Conservation (phyloP, 1,284 basidiomycete species). For the Puccinia novopanici region DNA sequence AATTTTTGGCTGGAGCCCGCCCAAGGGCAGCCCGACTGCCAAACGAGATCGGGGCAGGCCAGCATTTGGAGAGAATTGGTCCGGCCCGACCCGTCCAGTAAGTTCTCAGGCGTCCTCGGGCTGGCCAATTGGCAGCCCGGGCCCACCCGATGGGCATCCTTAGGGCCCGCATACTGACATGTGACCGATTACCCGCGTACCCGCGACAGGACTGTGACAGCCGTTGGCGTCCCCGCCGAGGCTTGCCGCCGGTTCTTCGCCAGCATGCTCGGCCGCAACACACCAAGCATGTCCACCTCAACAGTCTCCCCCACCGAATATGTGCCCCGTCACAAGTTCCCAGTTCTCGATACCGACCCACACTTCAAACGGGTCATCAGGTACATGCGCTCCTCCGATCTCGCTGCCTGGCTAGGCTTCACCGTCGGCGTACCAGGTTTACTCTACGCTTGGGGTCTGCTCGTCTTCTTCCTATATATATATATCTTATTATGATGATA, state of each 20-base stretch:
- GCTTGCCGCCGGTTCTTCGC: too few relatives aligned
- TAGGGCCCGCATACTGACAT: not conserved
- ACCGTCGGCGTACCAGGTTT: constrained; percentile 77
- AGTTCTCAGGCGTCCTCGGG: too few relatives aligned
- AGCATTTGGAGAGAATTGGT: too few relatives aligned
- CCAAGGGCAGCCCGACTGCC: too few relatives aligned
- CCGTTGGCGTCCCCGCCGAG: not conserved
- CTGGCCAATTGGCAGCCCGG: too few relatives aligned
- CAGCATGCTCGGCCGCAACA: not conserved
- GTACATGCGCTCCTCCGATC: constrained; percentile 87
- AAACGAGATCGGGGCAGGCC: too few relatives aligned
- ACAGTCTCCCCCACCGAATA: constrained; percentile 51
- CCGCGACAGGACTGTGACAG: not conserved
- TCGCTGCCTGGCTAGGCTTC: constrained; percentile 76
- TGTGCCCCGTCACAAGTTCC: constrained; percentile 54
- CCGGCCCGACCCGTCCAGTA: too few relatives aligned
- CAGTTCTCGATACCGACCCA: constrained; percentile 75
- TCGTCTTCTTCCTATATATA: not conserved
- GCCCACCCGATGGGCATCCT: too few relatives aligned
- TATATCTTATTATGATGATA: not conserved
- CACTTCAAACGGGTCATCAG: constrained; percentile 83
- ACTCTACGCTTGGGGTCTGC: constrained; percentile 76
- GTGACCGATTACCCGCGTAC: not conserved
- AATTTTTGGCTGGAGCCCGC: too few relatives aligned
- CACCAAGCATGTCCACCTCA: constrained; percentile 20